phyloP scores from a whole-genome alignment of 495 filamentous ascomycete species.

The Hypoxylon rickii region DNA sequence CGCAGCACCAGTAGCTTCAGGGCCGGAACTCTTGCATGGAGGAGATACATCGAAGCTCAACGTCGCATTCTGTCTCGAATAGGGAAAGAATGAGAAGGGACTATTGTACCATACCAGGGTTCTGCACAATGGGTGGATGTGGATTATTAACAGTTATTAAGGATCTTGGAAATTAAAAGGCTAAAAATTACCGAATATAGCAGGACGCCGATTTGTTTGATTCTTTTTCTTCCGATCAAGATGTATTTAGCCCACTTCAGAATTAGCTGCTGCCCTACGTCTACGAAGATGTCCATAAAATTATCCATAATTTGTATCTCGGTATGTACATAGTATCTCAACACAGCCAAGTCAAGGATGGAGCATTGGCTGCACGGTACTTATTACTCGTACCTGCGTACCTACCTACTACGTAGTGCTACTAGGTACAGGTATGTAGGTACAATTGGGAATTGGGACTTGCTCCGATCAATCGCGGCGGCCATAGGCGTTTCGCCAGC shows the following conservation, averaged over 20 bases:
- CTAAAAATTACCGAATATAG: slow-evolving; percentile 17
- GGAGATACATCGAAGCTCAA: slow-evolving; percentile 5
- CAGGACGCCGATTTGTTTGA: too few relatives aligned
- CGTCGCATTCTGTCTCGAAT: slow-evolving; percentile 6
- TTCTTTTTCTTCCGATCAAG: slow-evolving; percentile 7
- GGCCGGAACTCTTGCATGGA: background rate
- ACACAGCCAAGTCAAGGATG: too few relatives aligned
- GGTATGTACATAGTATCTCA: too few relatives aligned
- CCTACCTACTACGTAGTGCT: background rate
- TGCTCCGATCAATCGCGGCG: too few relatives aligned
- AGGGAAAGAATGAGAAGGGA: background rate
- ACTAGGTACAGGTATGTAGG: background rate
- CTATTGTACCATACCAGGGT: slow-evolving; percentile 15
- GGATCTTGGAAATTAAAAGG: background rate
- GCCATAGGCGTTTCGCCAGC: background rate
- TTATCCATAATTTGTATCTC: too few relatives aligned
- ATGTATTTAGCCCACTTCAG: slow-evolving; percentile 26
- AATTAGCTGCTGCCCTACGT: slow-evolving; percentile 24
- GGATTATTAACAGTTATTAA: background rate
- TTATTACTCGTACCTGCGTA: too few relatives aligned
- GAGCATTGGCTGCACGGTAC: too few relatives aligned
- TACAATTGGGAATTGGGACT: too few relatives aligned
- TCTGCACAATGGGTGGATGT: background rate
- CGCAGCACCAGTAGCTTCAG: too few relatives aligned
- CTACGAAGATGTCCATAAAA: too few relatives aligned